phyloP scores from a whole-genome alignment of 106 monocot species.

The Alisma plantagoaquatica region DNA sequence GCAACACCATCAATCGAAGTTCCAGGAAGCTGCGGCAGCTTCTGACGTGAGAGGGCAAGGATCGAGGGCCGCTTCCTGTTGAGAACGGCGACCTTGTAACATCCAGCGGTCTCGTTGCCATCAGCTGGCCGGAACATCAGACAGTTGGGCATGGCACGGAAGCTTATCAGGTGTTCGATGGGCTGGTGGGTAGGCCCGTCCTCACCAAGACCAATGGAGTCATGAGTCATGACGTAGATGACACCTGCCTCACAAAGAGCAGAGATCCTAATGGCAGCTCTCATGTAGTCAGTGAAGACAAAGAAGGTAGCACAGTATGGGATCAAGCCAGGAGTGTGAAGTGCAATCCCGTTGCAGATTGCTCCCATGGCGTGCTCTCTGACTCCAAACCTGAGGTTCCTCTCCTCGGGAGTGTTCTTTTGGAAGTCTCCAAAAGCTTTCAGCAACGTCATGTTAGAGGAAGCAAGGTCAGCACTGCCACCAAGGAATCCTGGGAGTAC shows the following conservation, averaged over 20 bases:
- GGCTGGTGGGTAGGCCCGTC: slow-evolving; percentile 92
- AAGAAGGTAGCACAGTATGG: slow-evolving; percentile 88
- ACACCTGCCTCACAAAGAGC: slow-evolving; percentile 58
- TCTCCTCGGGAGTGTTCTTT: slow-evolving; percentile 59
- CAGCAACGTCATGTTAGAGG: slow-evolving; percentile 79
- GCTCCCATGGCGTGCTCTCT: slow-evolving; percentile 86
- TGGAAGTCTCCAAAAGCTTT: slow-evolving; percentile 80
- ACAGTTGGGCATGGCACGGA: slow-evolving; percentile 82
- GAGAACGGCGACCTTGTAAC: slow-evolving; percentile 61
- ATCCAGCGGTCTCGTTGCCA: slow-evolving; percentile 79
- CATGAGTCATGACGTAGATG: slow-evolving; percentile 89
- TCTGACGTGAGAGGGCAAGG: slow-evolving; percentile 73
- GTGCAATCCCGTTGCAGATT: slow-evolving; percentile 76
- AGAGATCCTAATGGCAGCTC: slow-evolving; percentile 65
- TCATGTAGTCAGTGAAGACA: slow-evolving; percentile 89
- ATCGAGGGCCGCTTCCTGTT: slow-evolving; percentile 61
- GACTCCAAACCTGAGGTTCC: slow-evolving; percentile 76
- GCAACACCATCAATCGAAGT: slow-evolving; percentile 61
- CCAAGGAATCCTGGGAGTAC: slow-evolving; percentile 71
- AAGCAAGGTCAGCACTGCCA: slow-evolving; percentile 77
- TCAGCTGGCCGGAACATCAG: slow-evolving; percentile 74
- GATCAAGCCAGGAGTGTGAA: slow-evolving; percentile 62
- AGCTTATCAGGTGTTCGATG: slow-evolving; percentile 65
- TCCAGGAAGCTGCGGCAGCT: slow-evolving; percentile 70
- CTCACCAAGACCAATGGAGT: slow-evolving; percentile 86